Conservation (phyloP, 768 basidiomycete species). For the Auricularia auricula-judae region DNA sequence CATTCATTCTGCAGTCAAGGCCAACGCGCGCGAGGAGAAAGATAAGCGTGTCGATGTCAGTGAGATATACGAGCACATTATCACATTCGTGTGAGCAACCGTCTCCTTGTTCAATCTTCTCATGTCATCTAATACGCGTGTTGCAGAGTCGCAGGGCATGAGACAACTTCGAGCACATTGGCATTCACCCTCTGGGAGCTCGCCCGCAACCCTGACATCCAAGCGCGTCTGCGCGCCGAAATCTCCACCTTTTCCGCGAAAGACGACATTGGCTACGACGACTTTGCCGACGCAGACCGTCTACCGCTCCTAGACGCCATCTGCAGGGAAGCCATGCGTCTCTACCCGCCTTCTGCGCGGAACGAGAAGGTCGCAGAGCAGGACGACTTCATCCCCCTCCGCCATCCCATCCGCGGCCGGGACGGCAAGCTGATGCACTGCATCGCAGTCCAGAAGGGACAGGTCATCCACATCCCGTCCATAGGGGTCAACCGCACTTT, state of each 20-base stretch:
- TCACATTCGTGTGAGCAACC: slow-evolving; percentile 22
- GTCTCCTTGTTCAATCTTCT: background rate
- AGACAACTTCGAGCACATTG: slow-evolving; percentile 29
- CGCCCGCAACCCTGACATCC: slow-evolving; percentile 26
- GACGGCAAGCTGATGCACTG: slow-evolving; percentile 18
- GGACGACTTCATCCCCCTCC: slow-evolving; percentile 33
- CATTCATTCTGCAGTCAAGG: background rate
- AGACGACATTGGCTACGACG: slow-evolving; percentile 25
- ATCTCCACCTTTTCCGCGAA: slow-evolving; percentile 14
- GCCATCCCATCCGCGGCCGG: slow-evolving; percentile 19
- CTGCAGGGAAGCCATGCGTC: slow-evolving; percentile 30
- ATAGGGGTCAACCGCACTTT: slow-evolving; percentile 22
- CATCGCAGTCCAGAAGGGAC: slow-evolving; percentile 23
- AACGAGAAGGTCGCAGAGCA: slow-evolving; percentile 28
- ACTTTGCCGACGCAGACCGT: slow-evolving; percentile 18
- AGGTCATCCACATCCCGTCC: slow-evolving; percentile 27
- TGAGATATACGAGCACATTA: slow-evolving; percentile 15
- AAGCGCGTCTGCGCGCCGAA: slow-evolving; percentile 30
- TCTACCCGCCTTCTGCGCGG: slow-evolving; percentile 29
- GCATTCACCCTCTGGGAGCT: slow-evolving; percentile 29
- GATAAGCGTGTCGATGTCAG: slow-evolving; percentile 1
- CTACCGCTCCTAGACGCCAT: slow-evolving; percentile 32
- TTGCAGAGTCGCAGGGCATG: slow-evolving; percentile 30
- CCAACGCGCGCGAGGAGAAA: background rate
- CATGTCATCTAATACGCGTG: slow-evolving; percentile 10